Conservation (phyloP, 2,329 filamentous ascomycete species). For the Byssoonygena ceratinophila region DNA sequence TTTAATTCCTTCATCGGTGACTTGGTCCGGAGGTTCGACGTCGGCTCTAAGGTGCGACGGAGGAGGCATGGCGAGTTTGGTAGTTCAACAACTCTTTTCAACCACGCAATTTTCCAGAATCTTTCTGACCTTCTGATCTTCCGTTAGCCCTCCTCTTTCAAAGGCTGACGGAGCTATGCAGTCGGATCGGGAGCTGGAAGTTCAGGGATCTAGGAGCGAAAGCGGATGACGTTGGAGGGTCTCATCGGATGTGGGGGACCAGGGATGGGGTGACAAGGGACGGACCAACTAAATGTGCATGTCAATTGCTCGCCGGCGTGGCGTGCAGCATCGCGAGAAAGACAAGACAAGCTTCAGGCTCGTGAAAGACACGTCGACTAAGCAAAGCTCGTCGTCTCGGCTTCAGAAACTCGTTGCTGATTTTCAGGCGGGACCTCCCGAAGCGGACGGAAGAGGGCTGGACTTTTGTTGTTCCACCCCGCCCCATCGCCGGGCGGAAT, state of each 20-base stretch:
- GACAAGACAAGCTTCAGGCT: background rate
- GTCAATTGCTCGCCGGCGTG: background rate
- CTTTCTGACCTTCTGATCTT: too few species aligned
- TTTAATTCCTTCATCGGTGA: conserved; percentile 32
- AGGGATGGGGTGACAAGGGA: background rate
- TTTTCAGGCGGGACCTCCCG: background rate
- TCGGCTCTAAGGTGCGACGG: conserved; percentile 31
- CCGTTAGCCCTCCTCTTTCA: background rate
- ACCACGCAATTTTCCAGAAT: too few species aligned
- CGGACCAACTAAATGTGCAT: background rate
- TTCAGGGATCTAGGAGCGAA: background rate
- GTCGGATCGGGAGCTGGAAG: background rate
- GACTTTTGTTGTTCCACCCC: background rate
- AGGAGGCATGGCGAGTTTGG: conserved; percentile 30
- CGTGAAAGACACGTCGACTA: background rate
- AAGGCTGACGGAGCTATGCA: background rate
- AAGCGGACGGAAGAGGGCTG: background rate
- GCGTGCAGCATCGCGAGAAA: background rate
- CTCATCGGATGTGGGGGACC: background rate
- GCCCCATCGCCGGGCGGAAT: background rate
- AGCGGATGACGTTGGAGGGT: conserved; percentile 6
- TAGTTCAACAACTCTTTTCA: too few species aligned
- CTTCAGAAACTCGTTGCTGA: too few species aligned
- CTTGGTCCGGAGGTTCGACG: conserved; percentile 34
- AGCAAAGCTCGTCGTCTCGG: background rate